A percentile compares a stretch with the other conserved stretches of the same genome.
Evolutionary conservation across 2,329 filamentous ascomycete species (phyloP).

Genomic region (Cercospora janseana): DNA sequence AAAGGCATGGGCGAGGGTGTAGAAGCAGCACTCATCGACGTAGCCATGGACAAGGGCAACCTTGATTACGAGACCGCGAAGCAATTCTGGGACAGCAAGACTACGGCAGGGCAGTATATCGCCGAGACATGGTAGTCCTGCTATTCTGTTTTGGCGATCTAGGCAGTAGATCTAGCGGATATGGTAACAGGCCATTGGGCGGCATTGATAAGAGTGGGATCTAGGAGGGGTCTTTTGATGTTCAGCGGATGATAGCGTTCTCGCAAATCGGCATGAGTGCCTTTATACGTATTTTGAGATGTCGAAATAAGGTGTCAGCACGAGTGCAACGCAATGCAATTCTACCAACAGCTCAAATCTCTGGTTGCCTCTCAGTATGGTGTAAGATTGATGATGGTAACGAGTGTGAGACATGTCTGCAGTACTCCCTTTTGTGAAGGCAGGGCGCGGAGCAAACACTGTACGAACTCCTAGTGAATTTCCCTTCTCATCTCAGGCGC

Average conservation of each 20-base stretch:
- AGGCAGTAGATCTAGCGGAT: background rate
- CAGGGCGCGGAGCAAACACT: too few relatives aligned
- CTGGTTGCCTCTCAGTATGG: too few relatives aligned
- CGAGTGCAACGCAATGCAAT: too few relatives aligned
- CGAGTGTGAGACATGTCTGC: too few relatives aligned
- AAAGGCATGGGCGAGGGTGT: conserved; percentile 98
- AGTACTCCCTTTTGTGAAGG: too few relatives aligned
- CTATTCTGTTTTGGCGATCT: too few relatives aligned
- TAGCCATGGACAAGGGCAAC: conserved; percentile 90
- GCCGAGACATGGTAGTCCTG: conserved; percentile 54
- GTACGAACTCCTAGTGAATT: too few relatives aligned
- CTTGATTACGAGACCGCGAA: conserved; percentile 76
- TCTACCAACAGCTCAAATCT: too few relatives aligned
- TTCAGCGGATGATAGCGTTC: conserved; percentile 22
- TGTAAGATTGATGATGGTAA: too few relatives aligned
- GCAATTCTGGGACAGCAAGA: conserved; percentile 89
- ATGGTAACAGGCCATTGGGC: background rate
- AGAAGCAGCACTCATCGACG: conserved; percentile 79
- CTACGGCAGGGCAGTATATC: conserved; percentile 91
- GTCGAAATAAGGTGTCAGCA: background rate
- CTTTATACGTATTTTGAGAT: conserved; percentile 3
- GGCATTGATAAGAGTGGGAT: background rate
- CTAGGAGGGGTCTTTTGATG: conserved; percentile 1
- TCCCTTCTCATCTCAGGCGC: too few relatives aligned
- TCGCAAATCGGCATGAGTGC: conserved; percentile 13